Conservation (phyloP, 2,329 filamentous ascomycete genomes). For the Microcera coccophila region DNA sequence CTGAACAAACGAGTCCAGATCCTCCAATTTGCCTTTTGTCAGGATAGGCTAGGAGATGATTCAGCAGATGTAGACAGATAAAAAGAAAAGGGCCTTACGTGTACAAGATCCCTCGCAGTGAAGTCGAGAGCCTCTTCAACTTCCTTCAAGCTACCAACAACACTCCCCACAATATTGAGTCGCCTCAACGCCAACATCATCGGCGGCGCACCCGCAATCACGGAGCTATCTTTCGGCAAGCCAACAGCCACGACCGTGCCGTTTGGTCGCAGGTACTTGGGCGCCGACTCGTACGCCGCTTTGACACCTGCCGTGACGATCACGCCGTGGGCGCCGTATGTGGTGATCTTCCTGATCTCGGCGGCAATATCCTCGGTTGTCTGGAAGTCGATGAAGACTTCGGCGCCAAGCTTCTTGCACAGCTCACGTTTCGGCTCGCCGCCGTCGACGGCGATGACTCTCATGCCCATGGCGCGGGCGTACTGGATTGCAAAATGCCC, state of each 20-base stretch:
- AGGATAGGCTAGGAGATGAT: slow-evolving; percentile 15
- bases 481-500: slow-evolving; percentile 76
- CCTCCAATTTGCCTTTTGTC: slow-evolving; percentile 22
- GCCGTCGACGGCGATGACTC: slow-evolving; percentile 72
- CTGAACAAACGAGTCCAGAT: slow-evolving; percentile 20
- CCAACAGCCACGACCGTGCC: slow-evolving; percentile 82
- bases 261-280: slow-evolving; percentile 73
- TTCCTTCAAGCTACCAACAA: slow-evolving; percentile 20
- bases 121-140: slow-evolving; percentile 27
- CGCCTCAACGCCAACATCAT: slow-evolving; percentile 15
- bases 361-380: slow-evolving; percentile 69
- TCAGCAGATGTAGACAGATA: slow-evolving; percentile 4
- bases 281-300: slow-evolving; percentile 90
- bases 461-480: slow-evolving; percentile 80
- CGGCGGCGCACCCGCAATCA: slow-evolving; percentile 20
- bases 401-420: slow-evolving; percentile 64
- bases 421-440: slow-evolving; percentile 73
- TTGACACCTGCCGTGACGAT: slow-evolving; percentile 78
- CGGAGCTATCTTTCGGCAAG: slow-evolving; percentile 49
- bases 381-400: slow-evolving; percentile 72
- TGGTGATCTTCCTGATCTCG: slow-evolving; percentile 67
- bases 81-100: slow-evolving; percentile 9
- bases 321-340: slow-evolving; percentile 81
- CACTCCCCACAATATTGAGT: slow-evolving; percentile 23
- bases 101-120: slow-evolving; percentile 21